Base-by-base conservation (phyloP, 1,139 yeast species). In the Geotrichum candidum region DNA sequence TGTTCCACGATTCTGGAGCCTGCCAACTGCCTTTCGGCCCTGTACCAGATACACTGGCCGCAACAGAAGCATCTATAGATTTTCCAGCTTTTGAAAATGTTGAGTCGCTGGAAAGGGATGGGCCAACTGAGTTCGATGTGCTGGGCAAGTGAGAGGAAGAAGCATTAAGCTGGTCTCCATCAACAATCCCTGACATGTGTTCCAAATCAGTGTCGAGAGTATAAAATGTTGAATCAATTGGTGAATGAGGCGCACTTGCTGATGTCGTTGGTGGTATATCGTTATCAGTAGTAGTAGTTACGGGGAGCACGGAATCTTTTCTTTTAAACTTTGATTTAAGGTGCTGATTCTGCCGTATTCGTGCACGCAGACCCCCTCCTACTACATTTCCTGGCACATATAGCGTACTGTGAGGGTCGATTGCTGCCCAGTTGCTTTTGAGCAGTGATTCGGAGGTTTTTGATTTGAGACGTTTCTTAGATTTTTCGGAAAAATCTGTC, bases 401-500 rank as follows among this genome's bases (percentile, higher is more conserved):
- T 22, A 52, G 58, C 52, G 46, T 45, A 25, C 52, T 50, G 38
- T 59, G 62, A 10, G 60, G 60, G 7, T 60, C 55, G 59, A 57
- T 52, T 54, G 61, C 18, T 63, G 61, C 10, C 54, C 57, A 41
- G 59, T 64, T 18, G 33, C 29, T 45, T 61, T 66, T 13, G 61
- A 22, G 35, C 57, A 53, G 38, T 7, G 54, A 51, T 15, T 25
- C n/a, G 3, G 54, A 51, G 11, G 11, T 33, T 51, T 29, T 51
- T 29, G 15, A 22, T 27, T 51, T 51, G 9, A 33, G 41, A 15
- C 23, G 45, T 51, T 53, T 53, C n/a, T 15, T 50, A 1, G 57
- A 18, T 41, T 61, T 48, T 46, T 56, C 56, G 38, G 52, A 31
- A 33, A 63, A 58, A 35, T 67, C 72, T 2, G 68, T 63, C n/a